Conservation (phyloP, 2,329 filamentous ascomycete genomes). For the Trichoderma citrinoviride region DNA sequence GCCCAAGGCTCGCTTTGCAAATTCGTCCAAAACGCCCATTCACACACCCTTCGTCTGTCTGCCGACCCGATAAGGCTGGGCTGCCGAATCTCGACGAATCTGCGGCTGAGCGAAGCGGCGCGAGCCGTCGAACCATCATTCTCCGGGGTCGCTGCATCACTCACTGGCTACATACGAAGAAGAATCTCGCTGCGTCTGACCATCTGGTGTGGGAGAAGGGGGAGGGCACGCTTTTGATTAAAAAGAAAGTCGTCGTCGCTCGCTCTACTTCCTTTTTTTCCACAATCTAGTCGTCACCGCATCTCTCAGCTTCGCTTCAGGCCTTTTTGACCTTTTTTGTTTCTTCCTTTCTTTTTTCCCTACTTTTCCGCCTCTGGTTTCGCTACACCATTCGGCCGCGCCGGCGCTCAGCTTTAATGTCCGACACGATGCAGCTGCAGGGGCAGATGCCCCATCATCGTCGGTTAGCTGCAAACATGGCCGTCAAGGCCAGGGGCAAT, state of each 20-base stretch:
- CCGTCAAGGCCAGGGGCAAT: constrained; percentile 33
- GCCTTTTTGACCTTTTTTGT: neutral
- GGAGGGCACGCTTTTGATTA: neutral
- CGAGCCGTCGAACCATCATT: constrained; percentile 11
- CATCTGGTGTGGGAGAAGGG: neutral
- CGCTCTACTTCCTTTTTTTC: neutral
- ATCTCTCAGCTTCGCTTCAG: constrained; percentile 8
- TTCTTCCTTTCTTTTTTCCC: neutral
- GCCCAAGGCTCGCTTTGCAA: neutral
- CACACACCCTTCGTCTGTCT: neutral
- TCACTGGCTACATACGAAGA: neutral
- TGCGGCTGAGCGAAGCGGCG: constrained; percentile 9
- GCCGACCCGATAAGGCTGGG: neutral
- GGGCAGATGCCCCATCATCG: constrained; percentile 27
- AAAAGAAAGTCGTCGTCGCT: neutral
- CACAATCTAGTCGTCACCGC: constrained; percentile 2
- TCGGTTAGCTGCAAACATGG: constrained; percentile 14
- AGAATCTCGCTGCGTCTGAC: neutral
- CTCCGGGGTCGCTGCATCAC: neutral
- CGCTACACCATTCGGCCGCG: constrained; percentile 13
- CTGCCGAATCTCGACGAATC: constrained; percentile 4
- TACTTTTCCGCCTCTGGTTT: neutral
- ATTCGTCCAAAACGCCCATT: constrained; percentile 3
- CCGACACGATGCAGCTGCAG: constrained; percentile 33
- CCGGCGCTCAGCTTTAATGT: constrained; percentile 30